phyloP scores from a whole-genome alignment of 306 rosid genomes.

The Amphicarpaea edgeworthii region DNA sequence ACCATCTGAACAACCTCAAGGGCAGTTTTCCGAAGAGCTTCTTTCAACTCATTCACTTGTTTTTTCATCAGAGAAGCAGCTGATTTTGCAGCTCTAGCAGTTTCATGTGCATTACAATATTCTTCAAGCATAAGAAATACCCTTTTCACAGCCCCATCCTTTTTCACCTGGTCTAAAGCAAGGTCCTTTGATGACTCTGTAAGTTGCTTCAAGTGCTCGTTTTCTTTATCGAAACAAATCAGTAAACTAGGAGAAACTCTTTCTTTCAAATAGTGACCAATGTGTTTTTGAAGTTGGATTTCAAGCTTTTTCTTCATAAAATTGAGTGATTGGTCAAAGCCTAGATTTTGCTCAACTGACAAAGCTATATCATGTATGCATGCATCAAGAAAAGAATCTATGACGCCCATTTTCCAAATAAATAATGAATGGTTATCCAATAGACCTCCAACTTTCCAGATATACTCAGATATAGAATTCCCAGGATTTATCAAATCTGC shows the following conservation, averaged over 20 bases:
- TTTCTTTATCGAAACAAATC: constrained; percentile 79
- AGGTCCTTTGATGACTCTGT: constrained; percentile 65
- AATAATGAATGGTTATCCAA: constrained; percentile 77
- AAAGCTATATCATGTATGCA: constrained; percentile 86
- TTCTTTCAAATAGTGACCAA: constrained; percentile 74
- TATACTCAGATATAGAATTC: constrained; percentile 71
- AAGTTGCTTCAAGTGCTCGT: constrained; percentile 69
- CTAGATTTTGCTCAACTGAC: constrained; percentile 85
- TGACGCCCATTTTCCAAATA: constrained; percentile 82
- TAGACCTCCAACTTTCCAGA: constrained; percentile 82
- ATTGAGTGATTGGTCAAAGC: constrained; percentile 85
- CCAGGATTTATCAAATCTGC: constrained; percentile 80
- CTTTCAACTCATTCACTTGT: constrained; percentile 81
- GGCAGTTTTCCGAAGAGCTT: constrained; percentile 75
- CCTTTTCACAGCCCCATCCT: constrained; percentile 67
- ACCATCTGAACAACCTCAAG: constrained; percentile 89
- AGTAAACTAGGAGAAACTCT: constrained; percentile 76
- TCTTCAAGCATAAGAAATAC: constrained; percentile 82
- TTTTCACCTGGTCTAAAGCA: constrained; percentile 61
- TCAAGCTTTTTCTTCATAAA: constrained; percentile 86
- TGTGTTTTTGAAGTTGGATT: constrained; percentile 78
- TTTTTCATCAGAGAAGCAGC: constrained; percentile 81
- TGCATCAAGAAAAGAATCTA: constrained; percentile 88
- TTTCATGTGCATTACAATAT: constrained; percentile 90
- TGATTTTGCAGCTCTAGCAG: constrained; percentile 90